Percentiles rank a stretch among this genome's conserved stretches.
Evolutionary conservation across 2,329 filamentous ascomycete genomes (phyloP).

Genomic region (Atkinsonella hypoxylon): DNA sequence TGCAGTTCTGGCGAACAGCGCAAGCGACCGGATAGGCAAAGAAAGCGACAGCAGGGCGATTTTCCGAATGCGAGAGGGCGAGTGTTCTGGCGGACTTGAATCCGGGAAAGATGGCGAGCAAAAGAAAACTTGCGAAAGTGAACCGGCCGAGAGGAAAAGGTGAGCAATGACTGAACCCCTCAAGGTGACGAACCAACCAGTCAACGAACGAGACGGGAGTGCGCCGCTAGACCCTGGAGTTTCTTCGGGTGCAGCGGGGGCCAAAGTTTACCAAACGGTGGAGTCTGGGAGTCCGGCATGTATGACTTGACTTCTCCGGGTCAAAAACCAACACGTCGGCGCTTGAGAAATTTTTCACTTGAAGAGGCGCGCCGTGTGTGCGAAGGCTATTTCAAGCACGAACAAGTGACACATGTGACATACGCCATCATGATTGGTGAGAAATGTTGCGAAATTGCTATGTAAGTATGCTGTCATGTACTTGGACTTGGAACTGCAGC

Average conservation of each 20-base stretch:
- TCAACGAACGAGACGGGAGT: not conserved
- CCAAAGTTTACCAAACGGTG: not conserved
- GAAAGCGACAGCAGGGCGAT: not conserved
- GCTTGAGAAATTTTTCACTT: no score
- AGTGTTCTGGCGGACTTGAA: not conserved
- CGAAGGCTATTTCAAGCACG: no score
- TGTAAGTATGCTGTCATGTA: no score
- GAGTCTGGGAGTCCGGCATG: no score
- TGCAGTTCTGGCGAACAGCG: conserved; percentile 10
- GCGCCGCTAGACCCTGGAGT: conserved; percentile 6
- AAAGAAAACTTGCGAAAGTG: conserved; percentile 3
- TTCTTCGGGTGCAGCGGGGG: conserved; percentile 9
- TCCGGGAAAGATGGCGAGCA: not conserved
- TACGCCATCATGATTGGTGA: no score
- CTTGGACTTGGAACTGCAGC: no score
- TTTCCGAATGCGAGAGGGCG: not conserved
- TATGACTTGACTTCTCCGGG: no score
- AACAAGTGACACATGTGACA: no score
- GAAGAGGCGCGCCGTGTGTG: no score
- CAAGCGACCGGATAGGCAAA: not conserved
- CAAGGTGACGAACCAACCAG: conserved; percentile 9
- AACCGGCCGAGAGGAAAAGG: conserved; percentile 7
- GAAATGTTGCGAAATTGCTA: no score
- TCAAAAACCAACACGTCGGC: no score
- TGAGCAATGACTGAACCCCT: conserved; percentile 11